These are phyloP conservation scores for Alternaria rosae DNA, from an alignment of 2,329 filamentous ascomycete species.

Conservation along the genomic window DNA sequence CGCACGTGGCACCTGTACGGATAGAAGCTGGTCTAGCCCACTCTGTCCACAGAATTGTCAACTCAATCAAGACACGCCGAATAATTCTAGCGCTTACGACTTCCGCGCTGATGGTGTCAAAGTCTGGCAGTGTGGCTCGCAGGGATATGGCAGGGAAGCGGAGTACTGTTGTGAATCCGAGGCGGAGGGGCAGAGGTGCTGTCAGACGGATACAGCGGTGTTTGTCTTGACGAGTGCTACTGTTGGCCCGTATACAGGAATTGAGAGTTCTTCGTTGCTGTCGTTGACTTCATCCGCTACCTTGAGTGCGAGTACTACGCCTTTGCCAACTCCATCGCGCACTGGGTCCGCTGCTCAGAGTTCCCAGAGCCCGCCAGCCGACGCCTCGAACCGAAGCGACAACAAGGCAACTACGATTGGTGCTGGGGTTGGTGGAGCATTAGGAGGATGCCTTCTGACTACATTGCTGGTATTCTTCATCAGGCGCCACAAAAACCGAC, in stretches of 20 bases:
- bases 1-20: background rate
- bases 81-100: background rate
- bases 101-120: fast-evolving
- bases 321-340: background rate
- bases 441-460: background rate
- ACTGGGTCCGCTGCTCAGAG: background rate
- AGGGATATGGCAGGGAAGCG: background rate
- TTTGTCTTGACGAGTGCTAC: background rate
- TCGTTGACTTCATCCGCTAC: background rate
- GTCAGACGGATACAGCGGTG: background rate
- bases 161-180: background rate
- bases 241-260: background rate
- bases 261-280: background rate
- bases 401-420: background rate
- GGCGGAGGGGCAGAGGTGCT: background rate
- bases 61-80: background rate
- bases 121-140: background rate
- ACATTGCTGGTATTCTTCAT: background rate
- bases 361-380: background rate
- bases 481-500: background rate
- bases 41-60: background rate
- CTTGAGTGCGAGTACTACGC: background rate
- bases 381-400: background rate
- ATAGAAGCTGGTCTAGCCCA: background rate
- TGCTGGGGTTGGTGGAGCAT: background rate